Conservation (phyloP, 2,329 filamentous ascomycete genomes). For the Didymellaceae sp. region DNA sequence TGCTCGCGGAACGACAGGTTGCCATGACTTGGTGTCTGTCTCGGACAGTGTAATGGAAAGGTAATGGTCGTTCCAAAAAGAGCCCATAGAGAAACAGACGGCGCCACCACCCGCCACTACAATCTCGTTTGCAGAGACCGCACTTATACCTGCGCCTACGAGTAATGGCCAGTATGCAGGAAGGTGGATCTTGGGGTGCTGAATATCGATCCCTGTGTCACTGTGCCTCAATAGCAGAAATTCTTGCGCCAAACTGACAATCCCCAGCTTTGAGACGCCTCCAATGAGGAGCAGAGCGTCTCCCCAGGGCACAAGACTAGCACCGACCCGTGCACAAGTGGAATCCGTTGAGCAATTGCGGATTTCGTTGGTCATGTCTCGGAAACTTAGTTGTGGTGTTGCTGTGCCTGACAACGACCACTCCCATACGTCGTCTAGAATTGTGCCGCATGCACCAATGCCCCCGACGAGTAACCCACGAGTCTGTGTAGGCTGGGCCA, state of each 20-base stretch:
- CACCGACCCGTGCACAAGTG: conserved; percentile 57
- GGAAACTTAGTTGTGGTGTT: conserved; percentile 35
- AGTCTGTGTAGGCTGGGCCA: conserved; percentile 42
- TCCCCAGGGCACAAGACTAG: conserved; percentile 56
- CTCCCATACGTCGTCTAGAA: conserved; percentile 67
- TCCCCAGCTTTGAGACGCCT: conserved; percentile 52
- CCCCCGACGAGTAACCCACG: conserved; percentile 76
- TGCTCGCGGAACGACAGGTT: conserved; percentile 16
- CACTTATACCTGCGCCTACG: conserved; percentile 68
- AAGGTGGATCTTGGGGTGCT: conserved; percentile 28
- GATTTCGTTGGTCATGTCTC: conserved; percentile 38
- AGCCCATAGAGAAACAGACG: conserved; percentile 90
- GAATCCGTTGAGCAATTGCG: conserved; percentile 24
- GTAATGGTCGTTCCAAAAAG: conserved; percentile 71
- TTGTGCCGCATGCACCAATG: conserved; percentile 67
- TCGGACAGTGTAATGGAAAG: conserved; percentile 27
- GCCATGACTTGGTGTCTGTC: conserved; percentile 28
- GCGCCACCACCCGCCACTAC: conserved; percentile 79
- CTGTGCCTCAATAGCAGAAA: conserved; percentile 35
- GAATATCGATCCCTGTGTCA: conserved; percentile 26
- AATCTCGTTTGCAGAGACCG: conserved; percentile 57
- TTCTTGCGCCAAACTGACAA: conserved; percentile 36
- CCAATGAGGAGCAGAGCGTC: conserved; percentile 60
- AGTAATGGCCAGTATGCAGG: conserved; percentile 67
- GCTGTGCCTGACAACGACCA: conserved; percentile 61